Evolutionary conservation across 2,329 filamentous ascomycete species (phyloP).

Genomic region (Teratosphaeria nubilosa): DNA sequence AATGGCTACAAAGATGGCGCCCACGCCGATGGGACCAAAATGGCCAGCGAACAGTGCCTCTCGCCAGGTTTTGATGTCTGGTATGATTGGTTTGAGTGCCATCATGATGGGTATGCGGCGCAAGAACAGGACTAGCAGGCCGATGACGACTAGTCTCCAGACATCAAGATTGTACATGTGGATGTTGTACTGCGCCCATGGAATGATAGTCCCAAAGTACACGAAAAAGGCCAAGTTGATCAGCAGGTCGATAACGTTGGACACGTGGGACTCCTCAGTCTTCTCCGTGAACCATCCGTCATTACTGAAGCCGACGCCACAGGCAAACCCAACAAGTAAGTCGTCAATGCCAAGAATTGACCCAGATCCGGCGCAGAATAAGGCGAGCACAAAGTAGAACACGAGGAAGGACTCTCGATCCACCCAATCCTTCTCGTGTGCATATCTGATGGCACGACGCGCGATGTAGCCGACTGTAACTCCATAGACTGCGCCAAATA

Average conservation of each 20-base stretch:
- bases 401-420: slow-evolving; percentile 96
- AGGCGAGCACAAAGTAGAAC: slow-evolving; percentile 93
- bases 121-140: slow-evolving; percentile 90
- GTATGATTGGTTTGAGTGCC: slow-evolving; percentile 79
- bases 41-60: slow-evolving; percentile 95
- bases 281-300: slow-evolving; percentile 98
- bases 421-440: slow-evolving; percentile 75
- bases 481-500: slow-evolving; percentile 84
- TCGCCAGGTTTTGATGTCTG: slow-evolving; percentile 95
- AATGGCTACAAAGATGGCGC: slow-evolving; percentile 90
- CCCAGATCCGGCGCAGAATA: slow-evolving; percentile 91
- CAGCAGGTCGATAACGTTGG: slow-evolving; percentile 95
- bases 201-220: slow-evolving; percentile 93
- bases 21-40: slow-evolving; percentile 94
- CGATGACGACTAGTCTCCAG: slow-evolving; percentile 88
- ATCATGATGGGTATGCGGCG: slow-evolving; percentile 94
- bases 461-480: slow-evolving; percentile 82
- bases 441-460: slow-evolving; percentile 78
- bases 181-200: slow-evolving; percentile 85
- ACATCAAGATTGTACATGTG: slow-evolving; percentile 61
- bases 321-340: slow-evolving; percentile 84
- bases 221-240: slow-evolving; percentile 98
- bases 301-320: slow-evolving; percentile 97
- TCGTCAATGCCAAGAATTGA: slow-evolving; percentile 88
- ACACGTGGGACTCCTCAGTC: slow-evolving; percentile 96